Percentiles rank a stretch among this genome's conserved stretches.
phyloP scores from a whole-genome alignment of 352 stramenopile genomes.

The Halophytophthora polymorphica region DNA sequence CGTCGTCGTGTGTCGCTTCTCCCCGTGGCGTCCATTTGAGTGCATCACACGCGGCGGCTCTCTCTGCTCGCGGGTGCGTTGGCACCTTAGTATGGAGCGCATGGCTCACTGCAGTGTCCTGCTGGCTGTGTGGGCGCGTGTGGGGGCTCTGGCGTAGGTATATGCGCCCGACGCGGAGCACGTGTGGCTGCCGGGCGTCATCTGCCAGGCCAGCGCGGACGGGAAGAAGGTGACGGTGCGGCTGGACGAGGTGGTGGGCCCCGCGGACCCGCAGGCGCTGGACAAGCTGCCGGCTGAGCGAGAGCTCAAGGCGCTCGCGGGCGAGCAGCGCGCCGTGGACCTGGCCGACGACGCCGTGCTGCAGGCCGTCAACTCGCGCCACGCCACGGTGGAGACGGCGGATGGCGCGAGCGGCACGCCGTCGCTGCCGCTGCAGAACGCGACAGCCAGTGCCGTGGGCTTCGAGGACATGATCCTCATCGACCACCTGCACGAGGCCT shows the following conservation, averaged over 20 bases:
- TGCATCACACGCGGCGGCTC: not conserved
- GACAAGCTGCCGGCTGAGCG: conserved; percentile 39
- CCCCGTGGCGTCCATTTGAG: too few relatives aligned
- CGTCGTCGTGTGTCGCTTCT: not conserved
- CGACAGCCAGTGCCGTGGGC: conserved; percentile 45
- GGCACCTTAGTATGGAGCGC: not conserved
- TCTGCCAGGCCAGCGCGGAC: conserved; percentile 42
- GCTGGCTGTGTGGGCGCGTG: not conserved
- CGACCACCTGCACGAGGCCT: conserved; percentile 82
- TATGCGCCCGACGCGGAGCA: conserved; percentile 73
- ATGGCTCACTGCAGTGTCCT: not conserved
- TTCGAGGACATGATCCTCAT: conserved; percentile 90
- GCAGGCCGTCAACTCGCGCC: conserved; percentile 61
- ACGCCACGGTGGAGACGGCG: conserved; percentile 46
- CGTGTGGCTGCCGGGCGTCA: conserved; percentile 76
- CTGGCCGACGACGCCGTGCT: conserved; percentile 49
- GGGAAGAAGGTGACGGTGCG: conserved; percentile 59
- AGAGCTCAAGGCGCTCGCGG: conserved; percentile 53
- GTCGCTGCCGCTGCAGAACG: conserved; percentile 74
- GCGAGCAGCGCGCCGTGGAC: conserved; percentile 48
- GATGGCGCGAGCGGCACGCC: conserved; percentile 14
- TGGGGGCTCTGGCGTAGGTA: conserved; percentile 41
- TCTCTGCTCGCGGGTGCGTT: not conserved
- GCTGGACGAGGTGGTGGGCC: conserved; percentile 61
- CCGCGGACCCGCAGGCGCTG: conserved; percentile 36